Base-by-base conservation (phyloP, 306 rosid genomes). In the Quercus variabilis region DNA sequence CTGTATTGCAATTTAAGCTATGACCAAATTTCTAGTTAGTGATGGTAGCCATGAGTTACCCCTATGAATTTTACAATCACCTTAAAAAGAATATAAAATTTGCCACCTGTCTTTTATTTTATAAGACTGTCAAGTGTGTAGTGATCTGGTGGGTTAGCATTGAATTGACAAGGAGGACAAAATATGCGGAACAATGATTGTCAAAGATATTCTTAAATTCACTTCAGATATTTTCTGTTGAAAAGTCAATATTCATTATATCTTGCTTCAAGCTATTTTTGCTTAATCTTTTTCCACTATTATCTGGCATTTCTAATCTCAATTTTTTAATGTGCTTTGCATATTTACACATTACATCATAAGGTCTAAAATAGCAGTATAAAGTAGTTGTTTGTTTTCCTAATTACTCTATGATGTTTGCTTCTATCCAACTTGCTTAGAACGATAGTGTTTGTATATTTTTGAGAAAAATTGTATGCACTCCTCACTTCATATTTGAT, bases 401-500 rank as follows among this genome's bases (percentile, higher is more conserved):
- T 49, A 49, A 26, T 63, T 63, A 15, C 9, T 4, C 28, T 5
- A 59, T 4, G 65, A 19, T 67, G 11, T 18, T 64, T 77, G 55
- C 38, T 20, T 77, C 30, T 67, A 35, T 60, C 35, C 11, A 51
- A 43, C 38, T 26, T 67, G 28, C 52, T 71, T 17, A 15, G 62
- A 18, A 75, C 71, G 56, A 6, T 68, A 9, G 30, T 73, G 35
- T 31, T 9, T 43, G 59, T 52, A 67, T 30, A 17, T 69, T 71
- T 74, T 79, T 46, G 17, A 60, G 65, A 18, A 67, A 21, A 82
- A 73, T 62, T 75, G 60, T 79, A 51, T 73, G 52, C 55, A 20
- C 65, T 76, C 68, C 57, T 74, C 76, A 9, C 71, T 76, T 52
- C 76, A 77, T 69, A 6, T 49, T 54, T 72, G 70, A n/a, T 81